phyloP scores from a whole-genome alignment of 2,329 filamentous ascomycete species.

The Neonectria neomacrospora region DNA sequence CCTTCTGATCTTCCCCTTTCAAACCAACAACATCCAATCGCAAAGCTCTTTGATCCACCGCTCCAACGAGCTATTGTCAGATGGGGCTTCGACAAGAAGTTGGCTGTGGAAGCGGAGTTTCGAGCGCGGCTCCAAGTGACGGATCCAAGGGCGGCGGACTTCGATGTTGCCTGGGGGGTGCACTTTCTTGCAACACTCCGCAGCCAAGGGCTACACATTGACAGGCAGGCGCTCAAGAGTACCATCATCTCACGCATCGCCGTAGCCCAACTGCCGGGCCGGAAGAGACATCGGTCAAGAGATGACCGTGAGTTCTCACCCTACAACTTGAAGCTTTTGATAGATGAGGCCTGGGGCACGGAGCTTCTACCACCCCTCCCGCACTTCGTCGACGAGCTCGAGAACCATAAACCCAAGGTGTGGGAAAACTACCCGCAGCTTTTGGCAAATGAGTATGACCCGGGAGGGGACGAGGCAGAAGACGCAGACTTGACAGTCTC shows the following conservation, averaged over 20 bases:
- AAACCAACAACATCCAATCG: conserved; percentile 59
- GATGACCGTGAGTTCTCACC: conserved; percentile 47
- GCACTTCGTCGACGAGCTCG: conserved; percentile 43
- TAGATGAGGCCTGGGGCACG: conserved; percentile 51
- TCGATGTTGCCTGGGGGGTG: conserved; percentile 52
- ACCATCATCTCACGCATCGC: conserved; percentile 46
- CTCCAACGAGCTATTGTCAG: conserved; percentile 56
- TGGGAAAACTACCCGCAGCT: conserved; percentile 46
- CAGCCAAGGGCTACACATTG: conserved; percentile 50
- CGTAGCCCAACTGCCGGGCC: conserved; percentile 44
- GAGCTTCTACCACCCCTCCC: conserved; percentile 43
- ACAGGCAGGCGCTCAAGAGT: conserved; percentile 46
- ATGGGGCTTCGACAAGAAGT: conserved; percentile 57
- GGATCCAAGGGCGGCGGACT: conserved; percentile 35
- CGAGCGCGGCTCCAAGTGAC: conserved; percentile 25
- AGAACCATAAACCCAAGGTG: conserved; percentile 45
- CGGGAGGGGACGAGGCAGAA: conserved; percentile 19
- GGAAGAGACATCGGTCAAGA: conserved; percentile 43
- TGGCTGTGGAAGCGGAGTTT: conserved; percentile 38
- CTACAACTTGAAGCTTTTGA: conserved; percentile 45
- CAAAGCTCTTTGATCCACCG: conserved; percentile 55
- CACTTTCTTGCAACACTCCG: conserved; percentile 50
- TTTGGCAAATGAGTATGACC: conserved; percentile 45
- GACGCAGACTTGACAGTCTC: neutral
- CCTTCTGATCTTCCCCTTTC: conserved; percentile 55